These are phyloP conservation scores for Actinomortierella wolfii DNA, from an alignment of 371 early-diverging fungal genomes.

Conservation along the genomic window DNA sequence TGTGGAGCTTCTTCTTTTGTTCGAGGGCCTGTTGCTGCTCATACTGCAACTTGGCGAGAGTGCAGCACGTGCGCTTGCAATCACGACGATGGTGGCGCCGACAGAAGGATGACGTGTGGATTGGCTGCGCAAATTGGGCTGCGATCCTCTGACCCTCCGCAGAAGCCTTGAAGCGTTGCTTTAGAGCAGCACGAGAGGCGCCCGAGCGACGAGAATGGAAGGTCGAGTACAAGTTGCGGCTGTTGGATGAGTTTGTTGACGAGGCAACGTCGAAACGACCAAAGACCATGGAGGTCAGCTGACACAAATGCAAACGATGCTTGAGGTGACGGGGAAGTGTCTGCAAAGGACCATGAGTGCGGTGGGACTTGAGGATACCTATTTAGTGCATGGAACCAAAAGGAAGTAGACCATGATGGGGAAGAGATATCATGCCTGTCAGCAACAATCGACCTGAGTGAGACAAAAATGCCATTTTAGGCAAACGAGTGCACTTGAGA, in stretches of 20 bases:
- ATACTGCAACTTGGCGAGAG: constrained; percentile 40
- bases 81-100: constrained; percentile 47
- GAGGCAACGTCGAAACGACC: constrained; percentile 64
- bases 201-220: constrained; percentile 43
- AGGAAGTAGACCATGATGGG: no score
- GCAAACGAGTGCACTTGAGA: no score
- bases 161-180: constrained; percentile 20
- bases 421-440: no score
- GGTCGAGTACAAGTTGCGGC: constrained; percentile 33
- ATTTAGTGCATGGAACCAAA: not conserved
- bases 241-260: constrained; percentile 36
- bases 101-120: constrained; percentile 30
- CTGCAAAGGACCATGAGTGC: constrained; percentile 51
- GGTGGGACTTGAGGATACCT: constrained; percentile 64
- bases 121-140: constrained; percentile 20
- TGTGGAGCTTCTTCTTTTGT: constrained; percentile 40
- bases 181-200: constrained; percentile 29
- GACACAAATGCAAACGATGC: constrained; percentile 64
- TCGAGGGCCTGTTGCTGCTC: constrained; percentile 47
- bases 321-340: constrained; percentile 54
- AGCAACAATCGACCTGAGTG: no score
- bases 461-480: no score
- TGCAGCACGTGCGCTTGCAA: constrained; percentile 44
- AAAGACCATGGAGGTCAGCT: constrained; percentile 63
- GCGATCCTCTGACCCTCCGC: constrained; percentile 19